Base-by-base conservation (phyloP, 1,139 yeast genomes). In the Nakaseomyces sp. region DNA sequence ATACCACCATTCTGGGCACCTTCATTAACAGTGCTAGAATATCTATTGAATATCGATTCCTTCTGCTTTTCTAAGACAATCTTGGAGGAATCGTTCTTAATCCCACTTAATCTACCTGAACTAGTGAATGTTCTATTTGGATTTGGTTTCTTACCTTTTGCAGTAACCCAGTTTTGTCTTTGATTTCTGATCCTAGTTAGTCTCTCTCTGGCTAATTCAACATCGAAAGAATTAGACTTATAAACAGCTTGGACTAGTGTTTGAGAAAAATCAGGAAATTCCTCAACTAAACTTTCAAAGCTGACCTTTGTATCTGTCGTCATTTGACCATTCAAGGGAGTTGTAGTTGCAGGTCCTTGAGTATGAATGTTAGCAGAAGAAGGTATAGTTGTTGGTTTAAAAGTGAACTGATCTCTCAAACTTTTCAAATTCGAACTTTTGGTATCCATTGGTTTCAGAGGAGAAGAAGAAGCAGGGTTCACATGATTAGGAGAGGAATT, bases 211-310 rank as follows among this genome's bases (percentile, higher is more conserved):
- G 82, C 73, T 42, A 73, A 72, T 46, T 79, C 69, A 26, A 79
- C 59, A 47, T 79, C 73, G 9, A 79, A 77, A 42, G 76, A 73
- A 33, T 78, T 79, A 28, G 75, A 72, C 42, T 76, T 79, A 56
- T 79, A 76, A 1, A 81, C 82, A 42, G 77, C 77, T 49, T 77
- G 73, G 30, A 81, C 71, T 48, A 77, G 73, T 28, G 76, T 69
- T 6, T 71, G 49, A 67, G 71, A 49, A 76, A 71, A 58, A 72
- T 70, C 45, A 68, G 75, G 58, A 71, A 73, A 65, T 73, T 60
- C 63, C 3, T 40, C 40, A 5, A 50, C 46, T 39, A 60, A 45
- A 4, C 36, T 35, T 4, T 49, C 45, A 9, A 57, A 38, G 4
- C 51, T 45, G n/a, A 49, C 45, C 22, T 50, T 52, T 4, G 42